Evolutionary conservation across 768 basidiomycete species (phyloP), one percentile per base, ranked within the genome.

Genomic region (Leccinum variicolor): DNA sequence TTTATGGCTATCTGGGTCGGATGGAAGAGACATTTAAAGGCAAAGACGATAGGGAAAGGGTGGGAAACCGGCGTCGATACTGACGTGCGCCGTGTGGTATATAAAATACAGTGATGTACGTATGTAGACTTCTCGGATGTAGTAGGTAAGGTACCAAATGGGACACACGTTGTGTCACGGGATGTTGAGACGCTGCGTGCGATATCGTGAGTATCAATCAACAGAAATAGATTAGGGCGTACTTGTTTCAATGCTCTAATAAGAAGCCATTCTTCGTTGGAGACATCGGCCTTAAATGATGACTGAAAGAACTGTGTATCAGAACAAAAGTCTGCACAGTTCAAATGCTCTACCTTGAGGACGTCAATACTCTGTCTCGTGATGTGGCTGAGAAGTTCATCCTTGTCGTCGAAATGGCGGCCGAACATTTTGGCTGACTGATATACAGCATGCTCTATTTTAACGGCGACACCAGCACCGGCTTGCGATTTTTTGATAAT

Each of bases 401-500:
- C 95, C 75, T 96, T 92, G 48, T 98, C 95, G 66, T 91, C 89
- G 68, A 94, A 98, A 75, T 98, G 96, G 63, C 95, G 85, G 6
- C 95, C 94, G 69, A 90, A 98, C 86, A 94, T 89, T 75, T 94
- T 96, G 28, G 94, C 86, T 25, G 90, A 89, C 75, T 98, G 90
- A 73, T 98, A 94, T 11, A 95, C 89, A 4, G 94, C 95, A 71
- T 96, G 91, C 73, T 98, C 97, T 59, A 98, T 98, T 81, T 98
- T 99, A 64, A 98, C 91, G 0, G 97, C 96, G 14, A 98, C 95
- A 68, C 97, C 96, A 50, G 83, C 95, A 66, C 94, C 96, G n/a
- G 92, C 86, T 72, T 98, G 94, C 2, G 86, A 79, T 74, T 92
- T 95, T 78, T 97, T 98, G 64, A 98, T 83, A 26, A 92, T 79